Evolutionary conservation across 2,329 filamentous ascomycete genomes (phyloP), one percentile per base, ranked within the genome.

Genomic region (Hypoxylon sp.): DNA sequence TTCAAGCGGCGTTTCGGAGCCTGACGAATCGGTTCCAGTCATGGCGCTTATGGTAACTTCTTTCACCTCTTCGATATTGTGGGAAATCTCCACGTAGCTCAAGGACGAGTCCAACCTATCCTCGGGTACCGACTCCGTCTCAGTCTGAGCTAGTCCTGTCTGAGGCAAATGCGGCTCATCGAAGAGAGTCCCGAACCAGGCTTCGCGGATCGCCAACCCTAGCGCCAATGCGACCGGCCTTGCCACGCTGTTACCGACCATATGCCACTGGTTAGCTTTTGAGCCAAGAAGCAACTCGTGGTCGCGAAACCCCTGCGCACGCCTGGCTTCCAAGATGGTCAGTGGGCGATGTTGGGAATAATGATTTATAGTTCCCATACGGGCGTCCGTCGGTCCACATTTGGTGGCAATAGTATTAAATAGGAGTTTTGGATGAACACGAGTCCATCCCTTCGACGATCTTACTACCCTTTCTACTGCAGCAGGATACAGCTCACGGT

Each of bases 181-280:
- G 24, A 75, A 75, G 17, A 83, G 67, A 2, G 79, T 78, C 0
- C 80, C 82, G 3, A 80, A 72, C 80, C 81, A 89, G 0, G 90
- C 90, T 67, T 90, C 85, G 6, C 90, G 82, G 11, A 94, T 80
- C 9, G 84, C 82, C 3, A 92, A 74, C 0, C 93, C 93, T 1
- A 94, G 77, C 0, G 88, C 88, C 17, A 94, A 78, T 0, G 92
- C 87, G 0, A 93, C 86, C 24, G 88, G 86, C 8, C 92, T 82
- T 2, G 92, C 88, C 0, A 97, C 93, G 29, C 90, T 92, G 77
- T 97, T 97, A 0, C 93, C 93, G 0, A 94, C 83, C 19, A 93
- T 87, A 60, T 84, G 86, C 81, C 87, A 90, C 74, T 93, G 90
- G 1, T 89, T 81, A 0, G 39, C 9, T 0, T 84, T 77, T 0